Conservation (phyloP, 805 yeast species). For the Barnettozyma siamensis region DNA sequence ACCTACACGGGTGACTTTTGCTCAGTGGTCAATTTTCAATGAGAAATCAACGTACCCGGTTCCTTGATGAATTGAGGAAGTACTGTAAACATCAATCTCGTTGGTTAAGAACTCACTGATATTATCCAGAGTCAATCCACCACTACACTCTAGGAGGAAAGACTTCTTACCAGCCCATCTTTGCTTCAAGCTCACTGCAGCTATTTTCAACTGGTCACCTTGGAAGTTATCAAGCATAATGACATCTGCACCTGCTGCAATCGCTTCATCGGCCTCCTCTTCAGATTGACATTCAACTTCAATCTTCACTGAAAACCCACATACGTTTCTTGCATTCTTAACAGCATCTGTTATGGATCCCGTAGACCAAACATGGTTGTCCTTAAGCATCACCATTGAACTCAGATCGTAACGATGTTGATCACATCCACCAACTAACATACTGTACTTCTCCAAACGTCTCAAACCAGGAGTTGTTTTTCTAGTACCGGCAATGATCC, state of each 20-base stretch:
- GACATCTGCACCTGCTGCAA: slow-evolving; percentile 91
- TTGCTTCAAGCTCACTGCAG: slow-evolving; percentile 56
- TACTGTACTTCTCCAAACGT: slow-evolving; percentile 82
- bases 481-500: slow-evolving; percentile 91
- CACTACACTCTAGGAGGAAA: slow-evolving; percentile 83
- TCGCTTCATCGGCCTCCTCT: slow-evolving; percentile 87
- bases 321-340: slow-evolving; percentile 63
- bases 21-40: slow-evolving; percentile 53
- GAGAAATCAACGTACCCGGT: slow-evolving; percentile 76
- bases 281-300: slow-evolving; percentile 90
- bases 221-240: slow-evolving; percentile 89
- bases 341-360: slow-evolving; percentile 90
- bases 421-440: slow-evolving; percentile 94
- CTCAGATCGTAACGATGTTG: slow-evolving; percentile 88
- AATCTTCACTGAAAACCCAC: slow-evolving; percentile 85
- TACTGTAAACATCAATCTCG: slow-evolving; percentile 84
- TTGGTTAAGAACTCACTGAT: slow-evolving; percentile 60
- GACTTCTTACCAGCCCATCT: slow-evolving; percentile 43
- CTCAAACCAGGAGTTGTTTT: slow-evolving; percentile 97
- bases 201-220: slow-evolving; percentile 56
- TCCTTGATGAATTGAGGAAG: slow-evolving; percentile 93
- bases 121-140: slow-evolving; percentile 76
- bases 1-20: no score
- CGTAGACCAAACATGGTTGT: slow-evolving; percentile 87
- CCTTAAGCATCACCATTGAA: slow-evolving; percentile 94